Evolutionary conservation across 768 basidiomycete genomes (phyloP).

Genomic region (Mycena indigotica): DNA sequence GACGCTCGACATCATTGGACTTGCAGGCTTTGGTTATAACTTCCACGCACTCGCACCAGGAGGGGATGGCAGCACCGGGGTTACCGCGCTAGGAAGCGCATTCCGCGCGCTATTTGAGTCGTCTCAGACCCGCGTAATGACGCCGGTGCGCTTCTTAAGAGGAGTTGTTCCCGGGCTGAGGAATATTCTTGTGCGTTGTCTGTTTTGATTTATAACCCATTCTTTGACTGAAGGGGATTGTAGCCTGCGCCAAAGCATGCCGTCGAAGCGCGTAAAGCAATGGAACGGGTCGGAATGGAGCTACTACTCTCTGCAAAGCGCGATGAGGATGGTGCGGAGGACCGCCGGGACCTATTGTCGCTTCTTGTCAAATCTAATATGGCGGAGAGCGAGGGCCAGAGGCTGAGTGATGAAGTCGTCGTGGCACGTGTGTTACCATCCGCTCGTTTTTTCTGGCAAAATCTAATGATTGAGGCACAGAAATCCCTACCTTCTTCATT

Average conservation of each 20-base stretch:
- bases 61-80: conserved; percentile 8
- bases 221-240: no score
- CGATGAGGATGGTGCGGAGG: not conserved
- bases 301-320: not conserved
- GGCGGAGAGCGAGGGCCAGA: conserved; percentile 46
- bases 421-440: conserved; percentile 5
- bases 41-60: not conserved
- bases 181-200: not conserved
- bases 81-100: not conserved
- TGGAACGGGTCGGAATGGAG: conserved; percentile 2
- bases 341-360: conserved; percentile 43
- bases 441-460: no score
- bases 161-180: not conserved
- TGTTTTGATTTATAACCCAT: no score
- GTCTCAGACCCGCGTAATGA: not conserved
- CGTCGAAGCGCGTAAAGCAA: not conserved
- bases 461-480: conserved; percentile 11
- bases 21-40: not conserved
- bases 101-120: conserved; percentile 1
- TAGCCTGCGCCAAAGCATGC: not conserved
- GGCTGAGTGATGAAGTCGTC: conserved; percentile 21
- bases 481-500: conserved; percentile 33
- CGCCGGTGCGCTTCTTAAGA: not conserved
- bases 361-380: conserved; percentile 51
- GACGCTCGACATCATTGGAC: conserved; percentile 45